phyloP scores from a whole-genome alignment of 192 early-diverging fungal genomes.

The Kickxella alabastrina region DNA sequence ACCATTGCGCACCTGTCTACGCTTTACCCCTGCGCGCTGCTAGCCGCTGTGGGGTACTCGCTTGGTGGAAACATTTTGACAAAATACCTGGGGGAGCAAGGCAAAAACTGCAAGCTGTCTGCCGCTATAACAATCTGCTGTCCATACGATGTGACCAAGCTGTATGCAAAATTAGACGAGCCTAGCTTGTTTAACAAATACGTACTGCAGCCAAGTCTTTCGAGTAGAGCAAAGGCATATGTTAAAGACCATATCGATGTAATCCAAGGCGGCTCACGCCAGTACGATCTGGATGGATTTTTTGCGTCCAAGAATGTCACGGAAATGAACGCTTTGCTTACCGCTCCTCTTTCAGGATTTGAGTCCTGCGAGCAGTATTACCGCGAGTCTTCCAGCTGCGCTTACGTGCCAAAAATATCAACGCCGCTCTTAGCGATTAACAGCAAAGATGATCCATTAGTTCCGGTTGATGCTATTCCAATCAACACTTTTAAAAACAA shows the following conservation, averaged over 20 bases:
- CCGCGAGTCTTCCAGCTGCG: not conserved
- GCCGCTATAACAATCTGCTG: conserved; percentile 14
- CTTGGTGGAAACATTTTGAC: conserved; percentile 10
- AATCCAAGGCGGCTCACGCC: not conserved
- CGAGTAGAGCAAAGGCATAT: not conserved
- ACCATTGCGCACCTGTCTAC: not conserved
- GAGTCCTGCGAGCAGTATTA: conserved; percentile 5
- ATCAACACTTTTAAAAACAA: conserved; percentile 2
- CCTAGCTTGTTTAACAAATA: conserved; percentile 8
- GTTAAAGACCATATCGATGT: conserved; percentile 1
- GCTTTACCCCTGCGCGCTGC: not conserved
- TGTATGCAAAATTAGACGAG: not conserved
- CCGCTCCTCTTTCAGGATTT: conserved; percentile 1
- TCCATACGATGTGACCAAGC: conserved; percentile 1
- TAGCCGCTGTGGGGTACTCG: conserved; percentile 9
- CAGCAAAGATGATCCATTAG: conserved; percentile 14
- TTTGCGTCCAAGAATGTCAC: not conserved
- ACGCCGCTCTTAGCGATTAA: conserved; percentile 14
- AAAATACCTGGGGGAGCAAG: conserved; percentile 6
- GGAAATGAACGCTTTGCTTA: conserved; percentile 7
- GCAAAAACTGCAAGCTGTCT: not conserved
- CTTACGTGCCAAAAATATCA: not conserved
- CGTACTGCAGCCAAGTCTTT: conserved; percentile 3
- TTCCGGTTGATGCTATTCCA: conserved; percentile 11
- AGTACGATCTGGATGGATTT: conserved; percentile 8